Percentiles rank a stretch among this genome's conserved stretches.
Conservation (phyloP, 108 stramenopile genomes). For the Cyclotella distinguenda region DNA sequence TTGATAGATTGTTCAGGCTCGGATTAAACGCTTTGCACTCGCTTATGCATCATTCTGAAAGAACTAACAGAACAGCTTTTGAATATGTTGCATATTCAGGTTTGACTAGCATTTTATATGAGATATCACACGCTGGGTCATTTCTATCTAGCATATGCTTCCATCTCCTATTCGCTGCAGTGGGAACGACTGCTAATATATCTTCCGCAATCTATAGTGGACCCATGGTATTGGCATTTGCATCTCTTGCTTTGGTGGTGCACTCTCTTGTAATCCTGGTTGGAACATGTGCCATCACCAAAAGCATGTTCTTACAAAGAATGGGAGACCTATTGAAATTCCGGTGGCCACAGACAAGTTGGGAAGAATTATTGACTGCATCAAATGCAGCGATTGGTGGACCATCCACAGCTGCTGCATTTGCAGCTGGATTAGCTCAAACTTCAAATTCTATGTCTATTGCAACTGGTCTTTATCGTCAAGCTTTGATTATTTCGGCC, state of each 20-base stretch:
- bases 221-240: slow-evolving; percentile 45
- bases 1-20: slow-evolving; percentile 10
- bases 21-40: background rate
- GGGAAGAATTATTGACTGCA: slow-evolving; percentile 72
- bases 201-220: slow-evolving; percentile 46
- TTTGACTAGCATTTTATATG: background rate
- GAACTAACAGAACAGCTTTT: background rate
- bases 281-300: slow-evolving; percentile 23
- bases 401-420: slow-evolving; percentile 76
- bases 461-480: slow-evolving; percentile 13
- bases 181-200: slow-evolving; percentile 63
- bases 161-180: slow-evolving; percentile 64
- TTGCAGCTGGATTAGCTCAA: slow-evolving; percentile 45
- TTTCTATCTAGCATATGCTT: slow-evolving; percentile 55
- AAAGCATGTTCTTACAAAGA: too few species aligned
- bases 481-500: slow-evolving; percentile 59
- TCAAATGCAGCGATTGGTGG: slow-evolving; percentile 86
- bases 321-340: too few species aligned
- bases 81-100: background rate
- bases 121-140: slow-evolving; percentile 35
- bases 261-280: slow-evolving; percentile 46
- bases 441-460: background rate
- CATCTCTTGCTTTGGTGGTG: slow-evolving; percentile 50
- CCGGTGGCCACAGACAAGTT: slow-evolving; percentile 11
- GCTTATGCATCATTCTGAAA: background rate